Percentiles rank a stretch among this genome's conserved stretches.
These are phyloP conservation scores for Meyerozyma smithsonii DNA, from an alignment of 1,139 yeast genomes.

Conservation along the genomic window DNA sequence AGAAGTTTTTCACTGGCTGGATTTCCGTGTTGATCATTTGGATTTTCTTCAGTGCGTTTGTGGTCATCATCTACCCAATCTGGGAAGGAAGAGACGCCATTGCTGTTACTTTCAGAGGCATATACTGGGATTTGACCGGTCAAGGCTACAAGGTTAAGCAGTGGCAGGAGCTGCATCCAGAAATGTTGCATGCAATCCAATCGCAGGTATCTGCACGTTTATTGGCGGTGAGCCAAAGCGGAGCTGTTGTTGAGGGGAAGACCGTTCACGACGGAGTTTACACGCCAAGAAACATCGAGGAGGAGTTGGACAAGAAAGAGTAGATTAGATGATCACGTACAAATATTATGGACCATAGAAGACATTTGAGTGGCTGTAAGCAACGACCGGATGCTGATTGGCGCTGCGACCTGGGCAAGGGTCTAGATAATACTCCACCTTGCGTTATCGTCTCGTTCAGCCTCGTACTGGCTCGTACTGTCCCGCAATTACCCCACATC, in stretches of 20 bases:
- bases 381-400: too few relatives aligned
- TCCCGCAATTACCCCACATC: not conserved
- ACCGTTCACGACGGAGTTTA: slow-evolving; percentile 18
- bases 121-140: slow-evolving; percentile 80
- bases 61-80: slow-evolving; percentile 58
- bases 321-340: not conserved
- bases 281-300: slow-evolving; percentile 14
- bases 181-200: slow-evolving; percentile 61
- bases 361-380: too few relatives aligned
- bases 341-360: too few relatives aligned
- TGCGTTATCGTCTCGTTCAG: too few relatives aligned
- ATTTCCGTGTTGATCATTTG: slow-evolving; percentile 68
- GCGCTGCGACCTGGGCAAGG: too few relatives aligned
- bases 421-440: too few relatives aligned
- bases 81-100: slow-evolving; percentile 68
- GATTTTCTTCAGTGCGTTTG: slow-evolving; percentile 54
- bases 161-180: slow-evolving; percentile 72
- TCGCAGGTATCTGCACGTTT: slow-evolving; percentile 49
- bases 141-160: slow-evolving; percentile 63
- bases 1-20: slow-evolving; percentile 79
- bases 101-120: slow-evolving; percentile 60
- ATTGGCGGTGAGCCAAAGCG: slow-evolving; percentile 13
- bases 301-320: slow-evolving; percentile 2
- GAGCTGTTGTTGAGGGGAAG: slow-evolving; percentile 26
- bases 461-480: not conserved